Percentiles rank a stretch among this genome's conserved stretches.
Evolutionary conservation across 176 grass and related monocot species (phyloP).

Genomic region (Cenchrus fungigraminus): DNA sequence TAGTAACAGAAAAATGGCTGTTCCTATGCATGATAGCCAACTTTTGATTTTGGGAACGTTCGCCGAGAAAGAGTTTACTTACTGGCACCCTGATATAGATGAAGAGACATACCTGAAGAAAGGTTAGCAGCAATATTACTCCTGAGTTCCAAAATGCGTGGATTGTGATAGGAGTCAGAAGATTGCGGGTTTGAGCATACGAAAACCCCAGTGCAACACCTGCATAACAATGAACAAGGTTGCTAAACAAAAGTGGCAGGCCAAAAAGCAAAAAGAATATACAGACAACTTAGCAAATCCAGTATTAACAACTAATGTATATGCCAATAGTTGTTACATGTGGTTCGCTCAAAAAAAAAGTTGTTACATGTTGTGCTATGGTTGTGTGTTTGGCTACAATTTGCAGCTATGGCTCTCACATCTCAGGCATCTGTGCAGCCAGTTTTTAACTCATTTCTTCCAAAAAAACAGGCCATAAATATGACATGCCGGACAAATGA

Average conservation of each 20-base stretch:
- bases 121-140: conserved; percentile 85
- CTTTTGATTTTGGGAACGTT: conserved; percentile 16
- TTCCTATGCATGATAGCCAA: conserved; percentile 5
- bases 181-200: conserved; percentile 95
- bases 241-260: neutral
- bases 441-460: neutral
- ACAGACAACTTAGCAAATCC: neutral
- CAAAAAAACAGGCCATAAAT: neutral
- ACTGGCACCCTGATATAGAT: conserved; percentile 18
- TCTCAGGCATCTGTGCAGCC: neutral
- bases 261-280: no score
- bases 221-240: conserved; percentile 28
- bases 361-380: neutral
- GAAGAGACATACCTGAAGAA: conserved; percentile 80
- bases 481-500: neutral
- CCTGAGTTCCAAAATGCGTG: conserved; percentile 95
- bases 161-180: conserved; percentile 85
- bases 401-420: neutral
- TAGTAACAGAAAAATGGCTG: neutral
- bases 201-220: conserved; percentile 85
- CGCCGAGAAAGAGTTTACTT: neutral
- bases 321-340: neutral
- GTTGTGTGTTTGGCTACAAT: neutral
- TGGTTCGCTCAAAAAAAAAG: neutral
- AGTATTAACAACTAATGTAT: neutral